A percentile compares a stretch with the other conserved stretches of the same genome.
phyloP scores from a whole-genome alignment of 2,329 filamentous ascomycete genomes.

The Alternaria arborescens region DNA sequence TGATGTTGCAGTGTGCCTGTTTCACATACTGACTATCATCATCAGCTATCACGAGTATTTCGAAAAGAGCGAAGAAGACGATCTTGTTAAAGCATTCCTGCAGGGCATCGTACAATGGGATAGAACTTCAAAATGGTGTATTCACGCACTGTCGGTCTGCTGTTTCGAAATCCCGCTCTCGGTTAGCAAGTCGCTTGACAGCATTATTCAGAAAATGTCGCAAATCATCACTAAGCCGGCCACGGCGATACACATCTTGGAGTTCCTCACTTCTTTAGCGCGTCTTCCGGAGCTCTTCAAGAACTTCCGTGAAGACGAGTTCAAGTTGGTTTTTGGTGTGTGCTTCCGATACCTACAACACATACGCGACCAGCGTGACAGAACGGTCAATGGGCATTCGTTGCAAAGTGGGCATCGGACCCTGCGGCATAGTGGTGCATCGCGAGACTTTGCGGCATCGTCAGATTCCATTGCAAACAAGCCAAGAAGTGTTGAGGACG shows the following conservation, averaged over 20 bases:
- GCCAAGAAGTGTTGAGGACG: conserved; percentile 65
- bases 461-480: conserved; percentile 46
- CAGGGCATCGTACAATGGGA: conserved; percentile 85
- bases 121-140: conserved; percentile 87
- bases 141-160: conserved; percentile 92
- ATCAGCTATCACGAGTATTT: conserved; percentile 91
- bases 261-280: conserved; percentile 90
- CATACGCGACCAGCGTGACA: conserved; percentile 70
- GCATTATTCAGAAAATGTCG: conserved; percentile 90
- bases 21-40: conserved; percentile 85
- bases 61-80: conserved; percentile 84
- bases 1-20: conserved; percentile 88
- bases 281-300: conserved; percentile 84
- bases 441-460: conserved; percentile 52
- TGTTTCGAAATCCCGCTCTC: conserved; percentile 92
- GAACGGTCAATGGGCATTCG: conserved; percentile 40
- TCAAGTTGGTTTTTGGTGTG: conserved; percentile 92
- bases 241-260: conserved; percentile 91
- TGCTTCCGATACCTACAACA: conserved; percentile 94
- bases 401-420: conserved; percentile 48
- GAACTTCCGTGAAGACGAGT: conserved; percentile 91
- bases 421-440: conserved; percentile 54
- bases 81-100: conserved; percentile 86
- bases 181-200: conserved; percentile 83
- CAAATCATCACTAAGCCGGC: conserved; percentile 94